These are phyloP conservation scores for Aspergillus sp. DNA, from an alignment of 2,329 filamentous ascomycete species.

Conservation along the genomic window DNA sequence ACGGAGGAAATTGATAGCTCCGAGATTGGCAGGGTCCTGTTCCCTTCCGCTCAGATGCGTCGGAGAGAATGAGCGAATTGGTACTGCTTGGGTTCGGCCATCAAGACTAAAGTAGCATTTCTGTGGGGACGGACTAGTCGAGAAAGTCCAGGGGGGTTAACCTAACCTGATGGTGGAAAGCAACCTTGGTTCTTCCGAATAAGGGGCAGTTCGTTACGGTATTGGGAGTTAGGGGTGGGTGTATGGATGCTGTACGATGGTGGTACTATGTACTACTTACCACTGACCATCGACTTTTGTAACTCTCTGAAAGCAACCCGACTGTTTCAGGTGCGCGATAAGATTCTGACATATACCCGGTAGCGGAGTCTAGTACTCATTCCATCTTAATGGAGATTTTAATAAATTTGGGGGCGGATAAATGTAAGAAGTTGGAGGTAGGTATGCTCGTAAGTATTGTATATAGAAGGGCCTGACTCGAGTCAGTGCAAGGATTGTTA, in stretches of 20 bases:
- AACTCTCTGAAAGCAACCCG: background rate
- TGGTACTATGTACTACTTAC: too few species aligned
- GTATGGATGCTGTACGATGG: background rate
- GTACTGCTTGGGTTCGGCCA: background rate
- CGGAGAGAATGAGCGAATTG: background rate
- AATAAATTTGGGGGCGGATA: background rate
- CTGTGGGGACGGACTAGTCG: background rate
- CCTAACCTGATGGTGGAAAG: too few species aligned
- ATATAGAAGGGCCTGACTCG: background rate
- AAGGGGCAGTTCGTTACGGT: background rate
- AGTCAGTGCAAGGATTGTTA: too few species aligned
- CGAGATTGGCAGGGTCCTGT: conserved; percentile 3
- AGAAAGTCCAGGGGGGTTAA: background rate
- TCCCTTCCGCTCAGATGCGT: background rate
- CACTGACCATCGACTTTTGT: too few species aligned
- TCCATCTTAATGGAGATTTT: too few species aligned
- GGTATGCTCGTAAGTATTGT: background rate
- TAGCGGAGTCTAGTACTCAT: background rate
- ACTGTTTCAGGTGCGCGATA: background rate
- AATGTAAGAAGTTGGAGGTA: background rate
- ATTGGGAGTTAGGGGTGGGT: background rate
- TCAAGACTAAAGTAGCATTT: background rate
- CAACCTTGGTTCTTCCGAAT: background rate
- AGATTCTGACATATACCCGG: background rate
- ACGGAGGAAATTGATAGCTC: background rate